A percentile compares a stretch with the other conserved stretches of the same genome.
phyloP scores from a whole-genome alignment of 345 rosid genomes.

The Citrus mangshanensis region DNA sequence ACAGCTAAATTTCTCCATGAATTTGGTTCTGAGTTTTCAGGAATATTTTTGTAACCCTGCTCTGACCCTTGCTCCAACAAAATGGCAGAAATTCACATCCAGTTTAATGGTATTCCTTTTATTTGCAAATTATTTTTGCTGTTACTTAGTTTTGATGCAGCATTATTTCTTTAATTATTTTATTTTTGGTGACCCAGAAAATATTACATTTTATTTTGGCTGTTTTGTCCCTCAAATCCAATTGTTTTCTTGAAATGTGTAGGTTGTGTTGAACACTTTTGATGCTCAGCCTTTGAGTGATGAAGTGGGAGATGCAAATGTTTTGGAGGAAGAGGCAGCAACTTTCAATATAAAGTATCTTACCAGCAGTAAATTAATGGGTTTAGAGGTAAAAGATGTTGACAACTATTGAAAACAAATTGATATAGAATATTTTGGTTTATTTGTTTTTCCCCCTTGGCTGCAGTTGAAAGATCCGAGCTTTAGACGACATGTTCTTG shows the following conservation, averaged over 20 bases:
- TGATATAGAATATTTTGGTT: constrained; percentile 8
- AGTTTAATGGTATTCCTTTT: constrained; percentile 63
- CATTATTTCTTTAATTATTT: neutral
- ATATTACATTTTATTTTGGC: neutral
- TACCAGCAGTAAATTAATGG: constrained; percentile 97
- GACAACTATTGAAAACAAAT: constrained; percentile 11
- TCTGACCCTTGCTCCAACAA: constrained; percentile 54
- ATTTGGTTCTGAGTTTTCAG: constrained; percentile 41
- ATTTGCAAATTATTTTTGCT: constrained; percentile 1
- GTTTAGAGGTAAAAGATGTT: constrained; percentile 70
- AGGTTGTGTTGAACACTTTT: constrained; percentile 91
- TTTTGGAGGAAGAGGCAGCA: constrained; percentile 94
- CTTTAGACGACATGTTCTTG: constrained; percentile 92
- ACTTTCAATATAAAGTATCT: constrained; percentile 89
- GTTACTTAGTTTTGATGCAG: neutral
- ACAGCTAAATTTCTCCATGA: constrained; percentile 5
- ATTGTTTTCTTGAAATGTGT: constrained; percentile 25
- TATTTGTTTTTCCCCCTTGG: constrained; percentile 12
- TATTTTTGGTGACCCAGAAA: neutral
- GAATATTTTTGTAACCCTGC: constrained; percentile 90
- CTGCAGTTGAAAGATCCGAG: constrained; percentile 93
- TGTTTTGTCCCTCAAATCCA: neutral
- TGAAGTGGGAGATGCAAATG: constrained; percentile 91
- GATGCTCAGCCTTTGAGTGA: constrained; percentile 97
- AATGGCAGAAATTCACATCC: constrained; percentile 92